Conservation (phyloP, 129 eudicot genomes). For the carrot (Daucus carota) region DNA sequence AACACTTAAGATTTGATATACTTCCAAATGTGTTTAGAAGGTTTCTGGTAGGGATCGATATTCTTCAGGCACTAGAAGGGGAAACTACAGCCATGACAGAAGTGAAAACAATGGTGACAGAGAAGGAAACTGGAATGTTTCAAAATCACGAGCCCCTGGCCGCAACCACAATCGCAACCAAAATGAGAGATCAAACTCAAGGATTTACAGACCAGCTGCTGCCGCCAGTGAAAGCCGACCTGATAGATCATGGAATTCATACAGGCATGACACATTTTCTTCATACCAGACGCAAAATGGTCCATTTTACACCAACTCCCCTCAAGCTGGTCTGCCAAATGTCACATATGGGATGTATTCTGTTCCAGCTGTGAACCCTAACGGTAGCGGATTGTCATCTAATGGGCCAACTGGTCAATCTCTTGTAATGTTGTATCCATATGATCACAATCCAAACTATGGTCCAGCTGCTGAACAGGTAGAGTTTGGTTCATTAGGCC, state of each 20-base stretch:
- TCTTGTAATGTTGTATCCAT: constrained; percentile 73
- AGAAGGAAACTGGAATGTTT: constrained; percentile 34
- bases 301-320: constrained; percentile 39
- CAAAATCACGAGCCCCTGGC: constrained; percentile 56
- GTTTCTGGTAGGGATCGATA: constrained; percentile 55
- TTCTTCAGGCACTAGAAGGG: constrained; percentile 60
- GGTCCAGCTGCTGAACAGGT: constrained; percentile 59
- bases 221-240: constrained; percentile 42
- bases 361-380: constrained; percentile 34
- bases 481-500: constrained; percentile 71
- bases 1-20: neutral
- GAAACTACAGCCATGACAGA: constrained; percentile 61
- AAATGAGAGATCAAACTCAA: constrained; percentile 49
- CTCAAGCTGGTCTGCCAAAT: constrained; percentile 47
- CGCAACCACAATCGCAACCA: constrained; percentile 67
- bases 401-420: constrained; percentile 60
- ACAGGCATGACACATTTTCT: constrained; percentile 51
- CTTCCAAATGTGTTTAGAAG: constrained; percentile 5
- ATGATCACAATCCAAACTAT: constrained; percentile 51
- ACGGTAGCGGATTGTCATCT: constrained; percentile 51
- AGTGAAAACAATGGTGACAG: constrained; percentile 54
- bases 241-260: constrained; percentile 53
- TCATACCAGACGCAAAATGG: constrained; percentile 66
- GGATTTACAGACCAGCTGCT: constrained; percentile 39
- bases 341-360: constrained; percentile 60